These are phyloP conservation scores for Leptographium flavum DNA, from an alignment of 2,329 filamentous ascomycete species.

Conservation along the genomic window DNA sequence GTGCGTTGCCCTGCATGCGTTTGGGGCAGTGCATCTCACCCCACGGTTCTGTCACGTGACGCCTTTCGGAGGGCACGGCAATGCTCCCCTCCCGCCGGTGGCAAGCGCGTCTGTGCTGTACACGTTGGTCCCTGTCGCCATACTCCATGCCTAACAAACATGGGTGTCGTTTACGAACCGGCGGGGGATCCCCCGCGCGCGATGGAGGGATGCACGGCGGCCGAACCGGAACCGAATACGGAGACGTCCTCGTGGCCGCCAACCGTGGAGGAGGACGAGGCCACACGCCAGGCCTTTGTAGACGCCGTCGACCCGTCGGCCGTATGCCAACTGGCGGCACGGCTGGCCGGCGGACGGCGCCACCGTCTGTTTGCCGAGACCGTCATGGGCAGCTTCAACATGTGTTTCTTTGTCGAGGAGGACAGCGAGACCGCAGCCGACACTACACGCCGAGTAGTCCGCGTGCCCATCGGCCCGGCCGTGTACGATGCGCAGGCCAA, in stretches of 20 bases:
- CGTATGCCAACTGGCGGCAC: slow-evolving; percentile 2
- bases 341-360: not conserved
- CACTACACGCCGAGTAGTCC: slow-evolving; percentile 11
- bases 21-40: too few relatives aligned
- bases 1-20: too few relatives aligned
- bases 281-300: not conserved
- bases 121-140: too few relatives aligned
- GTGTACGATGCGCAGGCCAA: slow-evolving; percentile 14
- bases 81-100: too few relatives aligned
- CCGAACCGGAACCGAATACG: too few relatives aligned
- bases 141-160: not conserved
- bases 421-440: not conserved
- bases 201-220: too few relatives aligned
- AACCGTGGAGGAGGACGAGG: not conserved
- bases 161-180: too few relatives aligned
- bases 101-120: too few relatives aligned
- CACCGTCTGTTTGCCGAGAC: not conserved
- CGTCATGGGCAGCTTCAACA: slow-evolving; percentile 4
- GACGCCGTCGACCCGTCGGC: not conserved
- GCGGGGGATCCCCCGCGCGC: too few relatives aligned
- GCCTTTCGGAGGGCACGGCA: too few relatives aligned
- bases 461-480: slow-evolving; percentile 13
- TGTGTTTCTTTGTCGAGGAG: slow-evolving; percentile 6
- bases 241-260: not conserved
- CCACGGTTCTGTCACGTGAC: too few relatives aligned